Conservation (phyloP, 164 flowering plant species). For the Santalum album region DNA sequence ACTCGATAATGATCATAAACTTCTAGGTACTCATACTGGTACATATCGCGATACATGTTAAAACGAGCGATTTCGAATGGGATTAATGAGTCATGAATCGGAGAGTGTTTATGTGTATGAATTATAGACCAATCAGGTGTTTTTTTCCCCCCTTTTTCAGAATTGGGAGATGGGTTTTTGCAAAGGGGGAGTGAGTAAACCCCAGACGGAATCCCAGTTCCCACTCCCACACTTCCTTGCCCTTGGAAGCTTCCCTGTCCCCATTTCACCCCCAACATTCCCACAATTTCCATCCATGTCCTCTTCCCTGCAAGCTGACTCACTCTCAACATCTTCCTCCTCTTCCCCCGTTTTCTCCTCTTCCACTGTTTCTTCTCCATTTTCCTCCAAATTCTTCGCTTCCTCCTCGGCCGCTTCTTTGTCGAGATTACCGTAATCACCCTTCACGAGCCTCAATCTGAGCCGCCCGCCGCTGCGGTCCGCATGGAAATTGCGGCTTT, state of each 20-base stretch:
- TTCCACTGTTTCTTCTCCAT: conserved; percentile 3
- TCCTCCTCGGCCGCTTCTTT: neutral
- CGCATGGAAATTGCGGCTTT: conserved; percentile 21
- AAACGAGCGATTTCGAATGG: no score
- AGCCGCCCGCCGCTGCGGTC: conserved; percentile 49
- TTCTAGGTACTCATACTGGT: no score
- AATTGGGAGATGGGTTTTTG: no score
- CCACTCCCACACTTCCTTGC: conserved; percentile 26
- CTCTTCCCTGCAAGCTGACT: conserved; percentile 7
- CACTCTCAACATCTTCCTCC: conserved; percentile 7
- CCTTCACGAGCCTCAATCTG: conserved; percentile 20
- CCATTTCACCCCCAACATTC: conserved; percentile 15
- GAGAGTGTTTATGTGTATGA: no score
- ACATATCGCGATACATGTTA: no score
- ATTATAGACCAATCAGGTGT: no score
- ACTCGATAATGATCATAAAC: no score
- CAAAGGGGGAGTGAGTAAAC: no score
- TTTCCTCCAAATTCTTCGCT: neutral
- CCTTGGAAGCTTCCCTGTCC: conserved; percentile 13
- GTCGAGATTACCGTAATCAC: neutral
- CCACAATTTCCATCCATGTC: conserved; percentile 13
- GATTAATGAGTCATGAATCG: no score
- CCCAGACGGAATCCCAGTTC: conserved; percentile 1
- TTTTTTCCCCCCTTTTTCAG: no score
- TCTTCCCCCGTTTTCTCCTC: neutral